Evolutionary conservation across 352 stramenopile species (phyloP), one percentile per base, ranked within the genome.

Genomic region (Phytophthora boehmeriae): DNA sequence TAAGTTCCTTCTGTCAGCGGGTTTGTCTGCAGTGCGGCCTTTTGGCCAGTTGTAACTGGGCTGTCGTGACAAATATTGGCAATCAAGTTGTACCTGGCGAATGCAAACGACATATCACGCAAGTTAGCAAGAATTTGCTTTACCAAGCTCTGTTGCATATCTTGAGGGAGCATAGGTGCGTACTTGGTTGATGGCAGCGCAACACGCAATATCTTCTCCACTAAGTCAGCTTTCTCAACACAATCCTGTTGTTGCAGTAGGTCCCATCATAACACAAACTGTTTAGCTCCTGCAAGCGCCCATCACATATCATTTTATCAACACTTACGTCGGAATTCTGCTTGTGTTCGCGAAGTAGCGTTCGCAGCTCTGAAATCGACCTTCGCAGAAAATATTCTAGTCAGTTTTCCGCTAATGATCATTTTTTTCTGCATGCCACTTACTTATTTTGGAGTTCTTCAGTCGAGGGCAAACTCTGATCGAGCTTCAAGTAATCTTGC

Each of bases 71-170:
- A 99, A 65, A 99, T 97, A 74, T 99, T 99, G 14, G 95, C 93
- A 32, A 99, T 86, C 43, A 99, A 80, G 70, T 99, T 98, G 81
- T 99, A 99, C 69, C 98, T 99, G 42, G n/a, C n/a, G n/a, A 80
- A 66, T 34, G n/a, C 5, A 44, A 25, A 35, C 22, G 47, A 56
- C 14, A 48, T 4, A 61, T 11, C n/a, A 59, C 34, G 32, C 13
- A 36, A 30, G 17, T 70, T 8, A 53, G 32, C 50, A n/a, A 30
- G 11, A 3, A 36, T n/a, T 11, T 11, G 30, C 30, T 11, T 46
- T 28, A 41, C n/a, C 11, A 13, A 30, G 6, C 25, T 59, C 27
- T 46, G 22, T 8, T 11, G n/a, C 38, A 61, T 23, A 42, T 8
- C 46, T 0, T 20, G 52, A 57, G 19, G 68, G 83, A 50, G 5